A percentile compares a stretch with the other conserved stretches of the same genome.
Conservation (phyloP, 73 alveolate species). For the Breviolum minutum region DNA sequence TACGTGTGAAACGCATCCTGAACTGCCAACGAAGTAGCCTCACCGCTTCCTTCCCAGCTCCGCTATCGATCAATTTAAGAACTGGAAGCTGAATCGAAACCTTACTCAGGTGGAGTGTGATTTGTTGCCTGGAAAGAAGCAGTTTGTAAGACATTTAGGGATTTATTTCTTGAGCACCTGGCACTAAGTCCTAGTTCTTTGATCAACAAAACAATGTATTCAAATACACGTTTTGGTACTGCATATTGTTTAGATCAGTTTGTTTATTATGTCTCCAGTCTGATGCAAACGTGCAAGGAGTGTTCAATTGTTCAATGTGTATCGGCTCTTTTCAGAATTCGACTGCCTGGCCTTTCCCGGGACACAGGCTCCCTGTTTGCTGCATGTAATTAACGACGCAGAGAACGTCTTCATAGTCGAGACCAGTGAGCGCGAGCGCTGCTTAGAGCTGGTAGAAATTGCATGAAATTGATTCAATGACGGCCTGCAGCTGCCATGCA, state of each 20-base stretch:
- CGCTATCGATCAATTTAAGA: not conserved
- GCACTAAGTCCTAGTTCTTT: not conserved
- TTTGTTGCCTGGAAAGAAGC: not conserved
- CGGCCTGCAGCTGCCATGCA: no score
- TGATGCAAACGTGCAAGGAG: not conserved
- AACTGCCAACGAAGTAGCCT: constrained; percentile 20
- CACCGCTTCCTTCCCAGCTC: not conserved
- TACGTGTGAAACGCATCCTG: constrained; percentile 6
- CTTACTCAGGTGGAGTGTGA: not conserved
- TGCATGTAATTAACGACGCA: constrained; percentile 36
- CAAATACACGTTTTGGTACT: no score
- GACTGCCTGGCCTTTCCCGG: constrained; percentile 30
- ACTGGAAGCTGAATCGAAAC: not conserved
- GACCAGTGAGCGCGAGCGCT: not conserved
- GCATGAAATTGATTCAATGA: not conserved
- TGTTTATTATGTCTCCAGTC: not conserved
- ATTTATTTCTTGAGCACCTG: constrained; percentile 42
- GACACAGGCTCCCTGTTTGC: constrained; percentile 27
- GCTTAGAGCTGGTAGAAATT: not conserved
- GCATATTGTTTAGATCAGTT: no score
- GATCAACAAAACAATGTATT: no score
- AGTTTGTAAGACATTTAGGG: constrained; percentile 12
- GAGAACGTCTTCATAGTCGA: constrained; percentile 42
- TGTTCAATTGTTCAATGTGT: not conserved
- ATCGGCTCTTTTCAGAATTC: constrained; percentile 34